Evolutionary conservation across 306 rosid genomes (phyloP).

Genomic region (Quillaja saponaria): DNA sequence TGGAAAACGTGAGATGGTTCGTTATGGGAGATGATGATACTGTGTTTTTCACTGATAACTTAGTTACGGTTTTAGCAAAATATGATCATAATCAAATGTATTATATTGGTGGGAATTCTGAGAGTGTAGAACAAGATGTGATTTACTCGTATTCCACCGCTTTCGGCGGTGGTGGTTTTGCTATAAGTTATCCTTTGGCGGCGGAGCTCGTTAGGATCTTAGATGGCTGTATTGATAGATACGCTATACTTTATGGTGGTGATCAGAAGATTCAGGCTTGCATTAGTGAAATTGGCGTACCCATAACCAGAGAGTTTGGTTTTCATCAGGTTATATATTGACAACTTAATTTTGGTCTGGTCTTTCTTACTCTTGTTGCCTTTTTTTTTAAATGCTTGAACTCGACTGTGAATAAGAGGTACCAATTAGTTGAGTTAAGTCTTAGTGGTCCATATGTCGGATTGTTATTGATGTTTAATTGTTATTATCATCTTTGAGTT

Average conservation of each 20-base stretch:
- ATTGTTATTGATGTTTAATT: too few species aligned
- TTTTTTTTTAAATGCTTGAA: too few species aligned
- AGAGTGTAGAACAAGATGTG: slow-evolving; percentile 57
- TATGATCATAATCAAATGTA: slow-evolving; percentile 60
- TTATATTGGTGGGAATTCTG: slow-evolving; percentile 49
- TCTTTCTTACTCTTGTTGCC: too few species aligned
- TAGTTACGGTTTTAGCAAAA: slow-evolving; percentile 40
- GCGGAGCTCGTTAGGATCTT: slow-evolving; percentile 47
- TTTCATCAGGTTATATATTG: slow-evolving; percentile 67
- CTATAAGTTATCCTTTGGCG: slow-evolving; percentile 52
- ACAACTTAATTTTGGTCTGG: too few species aligned
- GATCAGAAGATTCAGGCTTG: slow-evolving; percentile 61
- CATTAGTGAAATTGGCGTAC: slow-evolving; percentile 53
- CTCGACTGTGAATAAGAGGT: too few species aligned
- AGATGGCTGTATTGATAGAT: slow-evolving; percentile 53
- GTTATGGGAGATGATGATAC: slow-evolving; percentile 72
- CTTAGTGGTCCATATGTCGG: too few species aligned
- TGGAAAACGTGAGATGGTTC: slow-evolving; percentile 48
- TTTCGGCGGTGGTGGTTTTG: slow-evolving; percentile 57
- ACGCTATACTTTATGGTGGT: slow-evolving; percentile 39
- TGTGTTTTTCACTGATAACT: slow-evolving; percentile 45
- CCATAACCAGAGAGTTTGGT: slow-evolving; percentile 46
- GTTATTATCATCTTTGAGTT: too few species aligned
- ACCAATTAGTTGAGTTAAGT: too few species aligned
- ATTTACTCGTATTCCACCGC: slow-evolving; percentile 43